These are phyloP conservation scores for Leptographium procerum DNA, from an alignment of 2,329 filamentous ascomycete genomes.

Conservation along the genomic window DNA sequence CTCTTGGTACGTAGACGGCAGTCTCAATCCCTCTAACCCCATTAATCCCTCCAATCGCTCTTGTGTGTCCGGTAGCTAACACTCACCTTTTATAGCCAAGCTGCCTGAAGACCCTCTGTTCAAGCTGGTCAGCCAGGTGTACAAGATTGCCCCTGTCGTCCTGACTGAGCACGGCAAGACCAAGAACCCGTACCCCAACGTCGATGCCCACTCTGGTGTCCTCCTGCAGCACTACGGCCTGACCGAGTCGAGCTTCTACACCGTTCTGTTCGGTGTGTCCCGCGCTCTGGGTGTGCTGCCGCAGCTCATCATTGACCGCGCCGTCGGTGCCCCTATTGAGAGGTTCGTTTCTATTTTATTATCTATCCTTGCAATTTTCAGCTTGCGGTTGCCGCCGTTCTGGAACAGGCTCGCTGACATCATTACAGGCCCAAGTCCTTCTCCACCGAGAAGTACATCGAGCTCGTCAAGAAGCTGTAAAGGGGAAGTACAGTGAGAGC, in stretches of 20 bases:
- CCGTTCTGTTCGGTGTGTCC: conserved; percentile 96
- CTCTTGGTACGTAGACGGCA: conserved; percentile 40
- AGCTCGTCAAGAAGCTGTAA: conserved; percentile 90
- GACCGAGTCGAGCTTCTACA: conserved; percentile 99
- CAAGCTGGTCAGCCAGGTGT: conserved; percentile 99
- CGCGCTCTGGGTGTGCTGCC: conserved; percentile 96
- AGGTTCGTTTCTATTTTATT: conserved; percentile 39
- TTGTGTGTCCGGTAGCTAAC: background rate
- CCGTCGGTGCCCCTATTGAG: conserved; percentile 93
- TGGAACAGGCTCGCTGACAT: background rate
- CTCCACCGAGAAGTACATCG: conserved; percentile 92
- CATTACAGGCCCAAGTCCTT: conserved; percentile 73
- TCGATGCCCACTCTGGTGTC: conserved; percentile 97
- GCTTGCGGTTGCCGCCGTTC: no score
- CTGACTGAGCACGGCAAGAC: conserved; percentile 99
- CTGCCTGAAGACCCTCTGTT: conserved; percentile 98
- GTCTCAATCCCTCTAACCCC: no score
- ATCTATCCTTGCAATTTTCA: no score
- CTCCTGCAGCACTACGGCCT: conserved; percentile 99
- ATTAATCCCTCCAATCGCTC: no score
- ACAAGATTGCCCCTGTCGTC: conserved; percentile 98
- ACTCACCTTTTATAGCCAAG: conserved; percentile 43
- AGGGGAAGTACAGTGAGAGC: background rate
- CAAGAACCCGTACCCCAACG: conserved; percentile 99
- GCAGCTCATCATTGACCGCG: conserved; percentile 99